Conservation (phyloP, 768 basidiomycete species). For the Pulveroboletus sp. region DNA sequence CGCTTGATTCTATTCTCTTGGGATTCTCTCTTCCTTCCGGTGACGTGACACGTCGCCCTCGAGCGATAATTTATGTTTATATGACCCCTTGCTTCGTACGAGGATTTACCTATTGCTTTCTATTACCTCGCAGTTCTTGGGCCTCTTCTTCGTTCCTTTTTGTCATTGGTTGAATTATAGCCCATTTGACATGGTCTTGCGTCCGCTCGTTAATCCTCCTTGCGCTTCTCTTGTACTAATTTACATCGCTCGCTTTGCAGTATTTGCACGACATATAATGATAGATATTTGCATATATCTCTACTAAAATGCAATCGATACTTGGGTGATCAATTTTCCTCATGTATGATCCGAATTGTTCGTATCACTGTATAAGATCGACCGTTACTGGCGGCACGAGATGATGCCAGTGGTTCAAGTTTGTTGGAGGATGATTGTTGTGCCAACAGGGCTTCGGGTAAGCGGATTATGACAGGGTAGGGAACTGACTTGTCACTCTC, state of each 20-base stretch:
- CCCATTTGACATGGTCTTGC: not conserved
- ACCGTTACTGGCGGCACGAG: no score
- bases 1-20: constrained; percentile 8
- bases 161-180: no score
- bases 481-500: no score
- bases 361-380: no score
- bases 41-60: constrained; percentile 1
- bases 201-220: constrained; percentile 9
- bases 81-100: constrained; percentile 17
- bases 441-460: no score
- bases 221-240: constrained; percentile 9
- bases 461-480: no score
- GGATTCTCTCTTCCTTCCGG: not conserved
- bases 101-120: constrained; percentile 9
- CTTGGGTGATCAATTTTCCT: not conserved
- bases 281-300: constrained; percentile 5
- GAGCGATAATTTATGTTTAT: constrained; percentile 31
- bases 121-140: constrained; percentile 9
- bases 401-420: no score
- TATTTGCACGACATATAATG: constrained; percentile 5
- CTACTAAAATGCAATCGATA: not conserved
- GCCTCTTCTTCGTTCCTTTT: constrained; percentile 4
- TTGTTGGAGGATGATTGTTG: no score
- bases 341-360: no score
- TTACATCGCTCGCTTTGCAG: not conserved